A percentile compares a stretch with the other conserved stretches of the same genome.
Evolutionary conservation across 257 asterid genomes (phyloP).

Genomic region (Craterostigma plantagineum): DNA sequence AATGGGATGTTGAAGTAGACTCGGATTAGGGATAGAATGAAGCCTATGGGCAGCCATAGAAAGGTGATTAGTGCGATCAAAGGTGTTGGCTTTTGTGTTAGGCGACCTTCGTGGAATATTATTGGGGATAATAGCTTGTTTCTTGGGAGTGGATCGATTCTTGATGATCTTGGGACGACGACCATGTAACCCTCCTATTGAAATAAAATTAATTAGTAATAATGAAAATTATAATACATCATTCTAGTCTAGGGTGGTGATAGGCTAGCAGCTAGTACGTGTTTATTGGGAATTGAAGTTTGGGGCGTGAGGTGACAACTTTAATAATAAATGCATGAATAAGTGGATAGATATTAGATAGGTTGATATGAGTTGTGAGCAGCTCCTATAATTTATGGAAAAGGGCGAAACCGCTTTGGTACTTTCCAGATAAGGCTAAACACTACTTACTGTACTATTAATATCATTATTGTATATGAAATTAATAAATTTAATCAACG

Average conservation of each 20-base stretch:
- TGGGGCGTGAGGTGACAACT: too few relatives aligned
- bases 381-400: neutral
- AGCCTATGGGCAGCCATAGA: conserved; percentile 67
- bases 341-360: too few relatives aligned
- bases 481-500: neutral
- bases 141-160: conserved; percentile 34
- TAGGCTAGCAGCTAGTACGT: too few relatives aligned
- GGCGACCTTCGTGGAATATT: conserved; percentile 82
- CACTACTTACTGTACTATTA: too few relatives aligned
- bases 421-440: too few relatives aligned
- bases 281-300: too few relatives aligned
- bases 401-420: neutral
- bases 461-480: neutral
- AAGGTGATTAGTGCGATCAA: conserved; percentile 41
- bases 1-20: conserved; percentile 47
- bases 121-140: conserved; percentile 50
- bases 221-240: too few relatives aligned
- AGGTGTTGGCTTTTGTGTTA: conserved; percentile 74
- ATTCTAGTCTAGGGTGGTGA: too few relatives aligned
- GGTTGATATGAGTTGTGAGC: too few relatives aligned
- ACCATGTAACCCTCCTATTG: conserved; percentile 74
- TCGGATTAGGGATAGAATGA: conserved; percentile 35
- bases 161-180: conserved; percentile 39
- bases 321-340: too few relatives aligned
- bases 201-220: neutral